Conservation (phyloP, 202 grass and related monocot genomes). For the Brachypodium distachyon region DNA sequence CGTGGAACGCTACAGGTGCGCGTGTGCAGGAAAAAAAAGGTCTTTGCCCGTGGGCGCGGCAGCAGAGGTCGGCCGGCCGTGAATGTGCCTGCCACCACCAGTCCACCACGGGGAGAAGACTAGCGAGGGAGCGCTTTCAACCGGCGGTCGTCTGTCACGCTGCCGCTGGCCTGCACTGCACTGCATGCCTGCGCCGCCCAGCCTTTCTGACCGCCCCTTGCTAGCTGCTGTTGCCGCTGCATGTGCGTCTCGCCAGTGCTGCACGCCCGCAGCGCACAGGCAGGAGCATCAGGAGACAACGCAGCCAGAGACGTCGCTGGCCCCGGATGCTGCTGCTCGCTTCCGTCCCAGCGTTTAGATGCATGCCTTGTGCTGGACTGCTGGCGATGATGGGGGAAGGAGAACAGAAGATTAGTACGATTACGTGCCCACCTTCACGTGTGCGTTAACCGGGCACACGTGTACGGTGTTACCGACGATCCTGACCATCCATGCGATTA, state of each 20-base stretch:
- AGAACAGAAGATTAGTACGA: too few species aligned
- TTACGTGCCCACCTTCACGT: too few species aligned
- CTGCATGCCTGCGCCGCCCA: background rate
- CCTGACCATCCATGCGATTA: too few species aligned
- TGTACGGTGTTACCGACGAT: too few species aligned
- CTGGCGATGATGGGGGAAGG: too few species aligned
- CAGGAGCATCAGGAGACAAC: too few species aligned
- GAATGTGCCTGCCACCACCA: constrained; percentile 47
- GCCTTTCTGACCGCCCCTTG: constrained; percentile 39
- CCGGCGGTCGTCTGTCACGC: constrained; percentile 15
- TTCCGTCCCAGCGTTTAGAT: constrained; percentile 1
- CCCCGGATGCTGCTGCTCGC: constrained; percentile 18
- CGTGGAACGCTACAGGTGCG: background rate
- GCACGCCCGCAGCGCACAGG: background rate
- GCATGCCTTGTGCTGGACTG: too few species aligned
- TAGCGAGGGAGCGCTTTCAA: constrained; percentile 26
- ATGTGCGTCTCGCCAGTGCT: constrained; percentile 25
- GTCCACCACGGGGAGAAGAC: background rate
- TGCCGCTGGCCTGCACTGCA: background rate
- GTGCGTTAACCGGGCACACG: too few species aligned
- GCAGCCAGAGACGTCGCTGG: background rate
- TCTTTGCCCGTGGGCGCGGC: constrained; percentile 33
- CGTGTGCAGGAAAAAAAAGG: constrained; percentile 9
- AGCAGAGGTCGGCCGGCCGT: background rate
- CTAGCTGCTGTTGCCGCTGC: constrained; percentile 18